Evolutionary conservation across 352 stramenopile genomes (phyloP), one percentile per base, ranked within the genome.

Genomic region (Phytophthora aleatoria): DNA sequence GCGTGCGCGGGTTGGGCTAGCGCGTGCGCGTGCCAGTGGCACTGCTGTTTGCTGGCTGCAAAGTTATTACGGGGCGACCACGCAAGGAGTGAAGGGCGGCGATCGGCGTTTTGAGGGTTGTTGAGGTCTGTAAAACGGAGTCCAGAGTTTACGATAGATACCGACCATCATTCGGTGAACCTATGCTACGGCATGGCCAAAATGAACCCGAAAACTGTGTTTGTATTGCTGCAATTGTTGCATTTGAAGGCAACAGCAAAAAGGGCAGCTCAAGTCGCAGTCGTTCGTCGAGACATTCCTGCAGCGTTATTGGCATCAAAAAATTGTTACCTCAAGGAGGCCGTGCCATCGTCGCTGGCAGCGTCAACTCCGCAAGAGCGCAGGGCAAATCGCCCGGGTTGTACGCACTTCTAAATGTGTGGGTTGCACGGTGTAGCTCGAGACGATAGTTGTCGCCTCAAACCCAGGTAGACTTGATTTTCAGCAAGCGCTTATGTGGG

Each of bases 271-370:
- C 41, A 53, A 57, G 42, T 61, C 38, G 54, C n/a, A 49, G 50
- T 70, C 48, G 55, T 57, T 69, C 55, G 55, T 70, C 62, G 62
- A 63, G 61, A 69, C 61, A 69, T 61, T 67, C 51, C 59, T 60
- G 51, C 43, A 67, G 45, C 43, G 28, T 67, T 67, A 63, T 64
- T 41, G 35, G 35, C 35, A 16, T 1, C 10, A 16, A 15, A 67
- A 58, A 50, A 44, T 49, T 68, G 44, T 38, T 39, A 50, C 13
- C 44, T 57, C 16, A 49, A 41, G 51, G 35, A 13, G 27, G 48
- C 38, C 24, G 47, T 69, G 31, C 39, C 3, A 27, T 69, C 54
- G 61, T 43, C 20, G 44, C 26, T 12, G 42, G n/a, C n/a, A 50
- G 59, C 55, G 61, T 61, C 57, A 62, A 71, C 43, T 58, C 16